Evolutionary conservation across 805 yeast genomes (phyloP).

Genomic region (Nakazawaea anatomiae): DNA sequence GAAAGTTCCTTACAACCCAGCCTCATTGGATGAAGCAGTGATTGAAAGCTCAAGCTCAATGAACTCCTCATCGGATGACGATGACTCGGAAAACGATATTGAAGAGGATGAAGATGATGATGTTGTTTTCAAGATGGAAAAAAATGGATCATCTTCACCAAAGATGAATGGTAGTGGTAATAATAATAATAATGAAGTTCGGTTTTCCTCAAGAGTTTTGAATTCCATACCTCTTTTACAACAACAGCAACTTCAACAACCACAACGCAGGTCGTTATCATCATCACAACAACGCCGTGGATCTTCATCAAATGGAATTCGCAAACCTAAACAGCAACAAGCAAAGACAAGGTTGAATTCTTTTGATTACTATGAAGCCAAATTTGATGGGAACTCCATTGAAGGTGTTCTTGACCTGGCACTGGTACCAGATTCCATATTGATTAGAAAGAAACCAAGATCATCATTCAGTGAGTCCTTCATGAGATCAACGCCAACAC

Average conservation of each 20-base stretch:
- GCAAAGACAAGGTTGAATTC: slow-evolving; percentile 31
- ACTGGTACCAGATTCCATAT: slow-evolving; percentile 20
- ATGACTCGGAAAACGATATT: slow-evolving; percentile 34
- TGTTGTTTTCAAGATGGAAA: slow-evolving; percentile 15
- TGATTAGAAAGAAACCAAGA: slow-evolving; percentile 22
- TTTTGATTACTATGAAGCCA: slow-evolving; percentile 32
- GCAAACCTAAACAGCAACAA: slow-evolving; percentile 28
- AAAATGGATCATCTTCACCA: neutral
- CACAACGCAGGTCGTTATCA: slow-evolving; percentile 1
- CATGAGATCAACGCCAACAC: slow-evolving; percentile 22
- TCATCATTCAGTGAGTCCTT: slow-evolving; percentile 36
- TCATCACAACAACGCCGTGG: slow-evolving; percentile 4
- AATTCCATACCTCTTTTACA: slow-evolving; percentile 2
- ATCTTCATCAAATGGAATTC: slow-evolving; percentile 20
- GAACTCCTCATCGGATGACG: slow-evolving; percentile 19
- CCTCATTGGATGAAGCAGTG: slow-evolving; percentile 28
- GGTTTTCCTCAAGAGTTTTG: slow-evolving; percentile 9
- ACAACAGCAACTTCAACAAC: slow-evolving; percentile 1
- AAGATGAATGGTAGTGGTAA: neutral
- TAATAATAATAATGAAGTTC: neutral
- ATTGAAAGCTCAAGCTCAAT: slow-evolving; percentile 28
- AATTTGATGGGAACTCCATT: slow-evolving; percentile 11
- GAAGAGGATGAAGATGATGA: slow-evolving; percentile 34
- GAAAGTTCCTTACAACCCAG: slow-evolving; percentile 37
- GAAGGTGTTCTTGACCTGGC: slow-evolving; percentile 17